Evolutionary conservation across 2,329 filamentous ascomycete genomes (phyloP).

Genomic region (Phaeosphaeria sp.): DNA sequence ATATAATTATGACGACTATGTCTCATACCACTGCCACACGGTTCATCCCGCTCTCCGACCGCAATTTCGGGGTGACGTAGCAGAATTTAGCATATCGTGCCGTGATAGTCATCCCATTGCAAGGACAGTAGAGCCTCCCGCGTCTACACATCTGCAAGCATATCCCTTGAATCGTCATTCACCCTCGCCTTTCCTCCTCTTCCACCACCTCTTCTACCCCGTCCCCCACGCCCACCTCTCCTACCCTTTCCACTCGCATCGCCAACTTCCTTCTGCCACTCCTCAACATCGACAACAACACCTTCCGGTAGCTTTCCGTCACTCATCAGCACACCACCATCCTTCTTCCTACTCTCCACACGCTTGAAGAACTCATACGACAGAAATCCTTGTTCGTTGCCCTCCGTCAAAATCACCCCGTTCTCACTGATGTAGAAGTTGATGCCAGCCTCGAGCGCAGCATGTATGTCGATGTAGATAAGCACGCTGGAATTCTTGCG

Average conservation of each 20-base stretch:
- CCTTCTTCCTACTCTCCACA: conserved; percentile 68
- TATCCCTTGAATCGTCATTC: conserved; percentile 32
- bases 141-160: conserved; percentile 18
- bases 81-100: no score
- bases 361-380: conserved; percentile 67
- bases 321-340: conserved; percentile 72
- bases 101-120: no score
- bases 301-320: conserved; percentile 65
- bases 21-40: no score
- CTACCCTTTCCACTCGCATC: conserved; percentile 26
- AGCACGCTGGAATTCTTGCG: conserved; percentile 67
- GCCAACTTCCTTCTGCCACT: conserved; percentile 42
- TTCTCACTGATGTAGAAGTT: conserved; percentile 73
- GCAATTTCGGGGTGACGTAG: no score
- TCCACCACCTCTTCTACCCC: conserved; percentile 22
- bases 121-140: neutral
- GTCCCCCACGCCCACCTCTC: conserved; percentile 29
- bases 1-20: no score
- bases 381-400: conserved; percentile 54
- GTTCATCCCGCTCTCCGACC: no score
- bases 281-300: conserved; percentile 46
- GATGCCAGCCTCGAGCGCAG: conserved; percentile 66
- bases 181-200: conserved; percentile 29
- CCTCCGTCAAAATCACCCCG: conserved; percentile 56
- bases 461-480: conserved; percentile 76